phyloP scores from a whole-genome alignment of 495 filamentous ascomycete genomes.

The Podospora anserina region DNA sequence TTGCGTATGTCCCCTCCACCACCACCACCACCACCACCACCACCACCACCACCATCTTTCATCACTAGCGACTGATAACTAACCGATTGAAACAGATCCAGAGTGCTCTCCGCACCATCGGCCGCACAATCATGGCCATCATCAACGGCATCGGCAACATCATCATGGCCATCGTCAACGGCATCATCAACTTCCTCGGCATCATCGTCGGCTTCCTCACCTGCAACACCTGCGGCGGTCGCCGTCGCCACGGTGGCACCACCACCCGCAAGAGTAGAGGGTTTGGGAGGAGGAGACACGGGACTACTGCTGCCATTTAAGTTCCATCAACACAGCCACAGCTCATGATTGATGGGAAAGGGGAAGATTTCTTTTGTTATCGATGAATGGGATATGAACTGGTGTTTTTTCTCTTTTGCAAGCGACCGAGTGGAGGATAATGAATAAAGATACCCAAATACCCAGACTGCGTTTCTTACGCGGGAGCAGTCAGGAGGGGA shows the following conservation, averaged over 20 bases:
- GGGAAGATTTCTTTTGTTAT: background rate
- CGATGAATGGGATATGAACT: background rate
- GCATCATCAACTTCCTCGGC: constrained; percentile 70
- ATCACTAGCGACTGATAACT: constrained; percentile 18
- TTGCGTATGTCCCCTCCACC: constrained; percentile 66
- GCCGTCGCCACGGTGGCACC: constrained; percentile 22
- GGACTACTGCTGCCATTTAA: constrained; percentile 25
- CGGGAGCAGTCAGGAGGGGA: background rate
- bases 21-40: background rate
- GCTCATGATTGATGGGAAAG: background rate
- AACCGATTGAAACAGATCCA: constrained; percentile 56
- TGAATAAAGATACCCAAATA: constrained; percentile 13
- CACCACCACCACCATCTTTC: background rate
- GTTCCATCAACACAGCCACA: background rate
- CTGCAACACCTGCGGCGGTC: constrained; percentile 57
- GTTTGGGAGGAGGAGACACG: constrained; percentile 29
- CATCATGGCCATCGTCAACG: constrained; percentile 74
- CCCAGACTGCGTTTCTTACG: background rate
- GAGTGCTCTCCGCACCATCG: constrained; percentile 78
- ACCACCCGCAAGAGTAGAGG: constrained; percentile 23
- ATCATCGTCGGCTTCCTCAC: constrained; percentile 85
- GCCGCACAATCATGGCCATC: constrained; percentile 76
- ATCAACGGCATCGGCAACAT: constrained; percentile 72
- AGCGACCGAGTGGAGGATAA: background rate
- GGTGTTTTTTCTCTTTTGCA: background rate